These are phyloP conservation scores for Paraphoma sp. DNA, from an alignment of 2,329 filamentous ascomycete genomes.

Conservation along the genomic window DNA sequence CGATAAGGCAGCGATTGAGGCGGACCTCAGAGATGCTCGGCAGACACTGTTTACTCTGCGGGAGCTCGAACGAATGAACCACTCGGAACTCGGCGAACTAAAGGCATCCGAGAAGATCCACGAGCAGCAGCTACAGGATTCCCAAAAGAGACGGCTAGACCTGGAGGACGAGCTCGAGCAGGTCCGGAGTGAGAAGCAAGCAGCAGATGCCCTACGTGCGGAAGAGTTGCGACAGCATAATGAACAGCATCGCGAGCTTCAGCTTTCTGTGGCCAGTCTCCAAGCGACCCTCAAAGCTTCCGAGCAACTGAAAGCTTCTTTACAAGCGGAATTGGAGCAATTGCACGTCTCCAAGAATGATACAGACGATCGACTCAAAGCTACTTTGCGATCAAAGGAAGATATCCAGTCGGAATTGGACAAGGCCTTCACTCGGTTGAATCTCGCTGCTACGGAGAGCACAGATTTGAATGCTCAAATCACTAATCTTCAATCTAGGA, in stretches of 20 bases:
- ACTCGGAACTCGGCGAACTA: conserved; percentile 30
- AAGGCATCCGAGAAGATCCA: conserved; percentile 26
- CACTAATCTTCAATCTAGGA: conserved; percentile 11
- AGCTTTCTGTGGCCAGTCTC: conserved; percentile 25
- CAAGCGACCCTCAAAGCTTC: conserved; percentile 21
- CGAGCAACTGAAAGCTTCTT: conserved; percentile 17
- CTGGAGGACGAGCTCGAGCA: conserved; percentile 28
- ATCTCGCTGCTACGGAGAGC: conserved; percentile 8
- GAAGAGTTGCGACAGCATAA: conserved; percentile 19
- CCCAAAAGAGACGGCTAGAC: conserved; percentile 22
- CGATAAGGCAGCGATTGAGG: conserved; percentile 26
- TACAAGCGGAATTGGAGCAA: conserved; percentile 21
- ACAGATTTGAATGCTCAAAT: conserved; percentile 10
- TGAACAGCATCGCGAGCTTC: conserved; percentile 31
- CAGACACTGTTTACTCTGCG: conserved; percentile 25
- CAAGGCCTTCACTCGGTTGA: conserved; percentile 6
- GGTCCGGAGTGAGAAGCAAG: conserved; percentile 17
- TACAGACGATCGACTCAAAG: conserved; percentile 14
- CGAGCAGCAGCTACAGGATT: conserved; percentile 25
- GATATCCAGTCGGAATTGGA: conserved; percentile 17
- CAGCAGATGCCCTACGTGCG: conserved; percentile 16
- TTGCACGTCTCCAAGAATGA: conserved; percentile 16
- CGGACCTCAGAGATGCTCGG: conserved; percentile 24
- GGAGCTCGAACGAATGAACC: conserved; percentile 25
- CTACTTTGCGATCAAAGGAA: conserved; percentile 9